Evolutionary conservation across 2,329 filamentous ascomycete species (phyloP).

Genomic region (Salinomyces thailandicus): DNA sequence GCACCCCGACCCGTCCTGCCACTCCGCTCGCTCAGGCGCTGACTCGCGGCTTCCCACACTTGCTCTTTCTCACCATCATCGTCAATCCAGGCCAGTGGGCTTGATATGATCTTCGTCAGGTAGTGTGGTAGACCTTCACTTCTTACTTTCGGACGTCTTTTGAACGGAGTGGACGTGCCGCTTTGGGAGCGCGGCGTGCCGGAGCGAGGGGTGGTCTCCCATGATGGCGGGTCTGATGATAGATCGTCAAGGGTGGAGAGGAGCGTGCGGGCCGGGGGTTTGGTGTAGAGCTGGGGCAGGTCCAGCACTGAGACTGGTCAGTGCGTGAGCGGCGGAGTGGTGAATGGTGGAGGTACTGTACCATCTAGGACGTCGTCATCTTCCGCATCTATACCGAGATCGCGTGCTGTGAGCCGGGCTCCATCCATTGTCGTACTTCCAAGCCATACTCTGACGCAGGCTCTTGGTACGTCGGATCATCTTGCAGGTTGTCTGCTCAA

Average conservation of each 20-base stretch:
- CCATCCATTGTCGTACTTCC: neutral
- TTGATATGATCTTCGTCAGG: slow-evolving; percentile 58
- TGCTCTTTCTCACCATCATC: slow-evolving; percentile 55
- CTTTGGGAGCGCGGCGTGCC: slow-evolving; percentile 16
- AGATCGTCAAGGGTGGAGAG: slow-evolving; percentile 57
- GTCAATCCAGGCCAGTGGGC: slow-evolving; percentile 56
- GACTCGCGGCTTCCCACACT: slow-evolving; percentile 70
- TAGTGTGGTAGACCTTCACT: slow-evolving; percentile 50
- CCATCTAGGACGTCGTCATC: slow-evolving; percentile 25
- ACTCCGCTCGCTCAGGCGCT: slow-evolving; percentile 72
- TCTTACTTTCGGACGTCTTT: slow-evolving; percentile 32
- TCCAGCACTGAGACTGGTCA: slow-evolving; percentile 47
- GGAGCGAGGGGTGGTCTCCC: slow-evolving; percentile 41
- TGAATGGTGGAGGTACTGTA: slow-evolving; percentile 6
- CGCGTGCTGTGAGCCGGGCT: neutral
- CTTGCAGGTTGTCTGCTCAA: too few species aligned
- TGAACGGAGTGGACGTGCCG: slow-evolving; percentile 16
- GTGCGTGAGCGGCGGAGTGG: neutral
- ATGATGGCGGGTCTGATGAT: slow-evolving; percentile 56
- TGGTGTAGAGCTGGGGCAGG: slow-evolving; percentile 73
- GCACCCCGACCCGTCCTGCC: slow-evolving; percentile 61
- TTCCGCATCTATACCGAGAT: slow-evolving; percentile 10
- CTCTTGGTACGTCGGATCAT: too few species aligned
- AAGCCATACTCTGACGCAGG: too few species aligned
- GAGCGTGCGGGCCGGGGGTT: slow-evolving; percentile 56